Conservation (phyloP, 331 rosid species). For the Quercus tomentella region DNA sequence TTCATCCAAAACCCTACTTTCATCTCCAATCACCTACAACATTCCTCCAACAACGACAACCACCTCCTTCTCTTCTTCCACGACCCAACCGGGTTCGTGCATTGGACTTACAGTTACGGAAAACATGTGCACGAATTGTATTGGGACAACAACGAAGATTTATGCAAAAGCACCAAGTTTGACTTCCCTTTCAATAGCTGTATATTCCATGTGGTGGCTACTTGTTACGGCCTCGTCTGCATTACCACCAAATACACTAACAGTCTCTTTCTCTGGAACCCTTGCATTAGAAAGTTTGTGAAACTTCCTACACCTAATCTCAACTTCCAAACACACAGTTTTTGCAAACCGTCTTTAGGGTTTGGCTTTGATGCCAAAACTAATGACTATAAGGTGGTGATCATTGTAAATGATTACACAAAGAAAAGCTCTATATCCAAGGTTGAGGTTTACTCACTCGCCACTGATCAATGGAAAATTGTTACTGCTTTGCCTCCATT, state of each 20-base stretch:
- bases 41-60: background rate
- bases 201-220: background rate
- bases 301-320: slow-evolving; percentile 13
- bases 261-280: slow-evolving; percentile 23
- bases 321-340: background rate
- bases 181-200: background rate
- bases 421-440: background rate
- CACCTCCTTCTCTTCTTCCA: slow-evolving; percentile 6
- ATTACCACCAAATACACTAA: background rate
- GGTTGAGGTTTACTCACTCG: slow-evolving; percentile 29
- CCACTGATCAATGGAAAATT: slow-evolving; percentile 23
- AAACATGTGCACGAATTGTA: background rate
- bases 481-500: slow-evolving; percentile 7
- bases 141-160: background rate
- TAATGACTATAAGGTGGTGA: slow-evolving; percentile 22
- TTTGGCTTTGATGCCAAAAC: slow-evolving; percentile 20
- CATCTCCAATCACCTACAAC: slow-evolving; percentile 12
- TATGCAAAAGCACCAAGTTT: background rate
- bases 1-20: slow-evolving; percentile 15
- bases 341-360: background rate
- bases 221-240: slow-evolving; percentile 24
- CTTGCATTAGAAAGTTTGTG: slow-evolving; percentile 18
- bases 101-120: too few species aligned
- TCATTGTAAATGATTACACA: background rate
- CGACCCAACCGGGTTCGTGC: too few species aligned